Base-by-base conservation (phyloP, 2,329 filamentous ascomycete species). In the Cladosporium oxysporum region DNA sequence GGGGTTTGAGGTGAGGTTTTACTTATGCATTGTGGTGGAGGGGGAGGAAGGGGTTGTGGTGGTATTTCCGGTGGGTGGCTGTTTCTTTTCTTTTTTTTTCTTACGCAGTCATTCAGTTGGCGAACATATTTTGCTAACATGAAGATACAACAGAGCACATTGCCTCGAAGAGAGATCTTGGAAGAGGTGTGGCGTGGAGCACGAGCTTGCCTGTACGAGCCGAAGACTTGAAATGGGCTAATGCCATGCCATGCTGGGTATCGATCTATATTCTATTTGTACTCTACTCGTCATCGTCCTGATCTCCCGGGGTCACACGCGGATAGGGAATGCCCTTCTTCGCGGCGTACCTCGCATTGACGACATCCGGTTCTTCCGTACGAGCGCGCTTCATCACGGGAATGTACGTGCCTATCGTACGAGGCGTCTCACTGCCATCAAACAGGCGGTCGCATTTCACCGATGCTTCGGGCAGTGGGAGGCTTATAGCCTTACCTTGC, bases 161-260 rank as follows among this genome's bases (percentile, higher is more conserved):
- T 97, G 68, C 95, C 95, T 0, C 81, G 87, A 66, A 82, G 91
- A 65, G 83, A 82, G 58, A 90, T 96, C 64, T 83, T 98, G 31
- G 93, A 97, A 81, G 85, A 88, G 71, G 94, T 98, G 2, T 98
- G 95, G 95, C 88, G 92, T 72, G 94, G 93, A 0, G 87, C 90
- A 2, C 86, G 91, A 71, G 88, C 86, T 65, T 97, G 93, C 79
- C 81, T 99, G 67, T 96, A 93, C 77, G 92, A 91, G 75, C 83
- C 83, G 5, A 85, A 84, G 69, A 77, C 77, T 67, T 83, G 76
- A 80, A 62, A 44, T 37, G 26, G 37, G 33, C 18, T 33, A 14
- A 33, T 55, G 52, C n/a, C 52, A 33, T 47, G 41, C n/a, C 41
- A 47, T 47, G 41, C 41, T 47, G 41, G 41, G 26, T 57, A 57